These are phyloP conservation scores for Bolboschoenoplectus hybrid DNA, from an alignment of 202 grass and related monocot genomes.

Conservation along the genomic window DNA sequence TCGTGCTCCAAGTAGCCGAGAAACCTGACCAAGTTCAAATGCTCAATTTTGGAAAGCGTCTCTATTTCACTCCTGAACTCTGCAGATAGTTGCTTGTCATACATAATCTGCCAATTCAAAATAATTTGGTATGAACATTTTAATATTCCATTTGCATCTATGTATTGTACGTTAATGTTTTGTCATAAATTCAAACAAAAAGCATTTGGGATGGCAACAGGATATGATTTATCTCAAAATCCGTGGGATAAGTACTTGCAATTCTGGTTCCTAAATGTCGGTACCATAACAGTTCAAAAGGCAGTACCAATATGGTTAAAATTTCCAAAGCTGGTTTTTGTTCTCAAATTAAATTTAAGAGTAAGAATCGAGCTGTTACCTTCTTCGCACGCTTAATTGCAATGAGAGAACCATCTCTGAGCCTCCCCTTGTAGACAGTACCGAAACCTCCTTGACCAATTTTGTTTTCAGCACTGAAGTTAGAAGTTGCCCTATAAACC, in stretches of 20 bases:
- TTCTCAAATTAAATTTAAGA: conserved; percentile 29
- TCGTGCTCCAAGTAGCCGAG: conserved; percentile 68
- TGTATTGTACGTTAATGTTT: not conserved
- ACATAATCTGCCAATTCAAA: conserved; percentile 63
- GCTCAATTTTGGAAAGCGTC: conserved; percentile 75
- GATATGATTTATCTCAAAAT: conserved; percentile 10
- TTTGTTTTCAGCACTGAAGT: conserved; percentile 73
- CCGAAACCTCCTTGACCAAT: conserved; percentile 89
- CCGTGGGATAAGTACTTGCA: not conserved
- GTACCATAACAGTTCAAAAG: not conserved
- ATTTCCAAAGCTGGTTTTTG: conserved; percentile 7
- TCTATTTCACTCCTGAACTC: conserved; percentile 86
- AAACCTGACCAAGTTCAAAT: conserved; percentile 78
- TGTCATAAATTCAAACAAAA: not conserved
- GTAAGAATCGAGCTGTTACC: conserved; percentile 51
- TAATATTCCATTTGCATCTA: conserved; percentile 11
- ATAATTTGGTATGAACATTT: conserved; percentile 35
- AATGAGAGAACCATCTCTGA: conserved; percentile 78
- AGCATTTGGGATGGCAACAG: not conserved
- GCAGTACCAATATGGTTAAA: not conserved
- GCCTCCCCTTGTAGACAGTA: conserved; percentile 74
- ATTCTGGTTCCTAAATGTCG: not conserved
- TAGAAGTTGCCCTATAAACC: conserved; percentile 70
- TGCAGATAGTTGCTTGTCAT: conserved; percentile 52
- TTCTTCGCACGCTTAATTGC: conserved; percentile 83